Base-by-base conservation (phyloP, 257 asterid genomes). In the Lavandula angustifolia region DNA sequence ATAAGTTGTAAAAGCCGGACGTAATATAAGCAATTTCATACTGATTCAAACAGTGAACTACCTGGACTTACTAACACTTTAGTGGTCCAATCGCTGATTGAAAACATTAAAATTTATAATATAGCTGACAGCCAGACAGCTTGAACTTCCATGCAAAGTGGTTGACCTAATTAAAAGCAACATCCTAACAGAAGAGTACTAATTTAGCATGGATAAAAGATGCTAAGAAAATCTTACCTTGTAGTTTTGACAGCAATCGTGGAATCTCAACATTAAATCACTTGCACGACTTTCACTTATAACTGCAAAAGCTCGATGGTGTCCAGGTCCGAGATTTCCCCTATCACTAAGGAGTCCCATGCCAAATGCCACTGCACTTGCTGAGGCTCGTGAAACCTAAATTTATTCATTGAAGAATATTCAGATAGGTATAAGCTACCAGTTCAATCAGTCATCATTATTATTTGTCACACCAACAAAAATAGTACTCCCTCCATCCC, bases 341-440 rank as follows among this genome's bases (percentile, higher is more conserved):
- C 82, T 75, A 52, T 80, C 86, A 76, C 87, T 89, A 46, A 94
- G 90, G 40, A 94, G 94, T 55, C 97, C 97, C 92, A 94, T 87
- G 54, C 95, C 99, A 80, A 94, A 94, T 69, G 99, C 92, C 68
- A 90, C 96, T 44, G 95, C 97, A 75, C 99, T 94, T 56, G 97
- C 92, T 46, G 99, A 89, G 55, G 99, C 96, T 76, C 97, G 95
- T 54, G 96, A 64, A 70, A 94, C 77, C 97, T 94, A 72, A 48
- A 54, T n/a, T n/a, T n/a, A 59, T 70, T 47, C 47, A 31, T 56
- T 66, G 58, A 54, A 43, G 67, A 50, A 66, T 64, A 16, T 44
- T 62, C 54, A 44, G 60, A 60, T 56, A 64, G 40, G 54, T 37
- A 33, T 35, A 62, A 60, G 17, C 48, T 54, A 51, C 27, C 37